These are phyloP conservation scores for Gnaphalium uliginosum DNA, from an alignment of 129 eudicot species.

Conservation along the genomic window DNA sequence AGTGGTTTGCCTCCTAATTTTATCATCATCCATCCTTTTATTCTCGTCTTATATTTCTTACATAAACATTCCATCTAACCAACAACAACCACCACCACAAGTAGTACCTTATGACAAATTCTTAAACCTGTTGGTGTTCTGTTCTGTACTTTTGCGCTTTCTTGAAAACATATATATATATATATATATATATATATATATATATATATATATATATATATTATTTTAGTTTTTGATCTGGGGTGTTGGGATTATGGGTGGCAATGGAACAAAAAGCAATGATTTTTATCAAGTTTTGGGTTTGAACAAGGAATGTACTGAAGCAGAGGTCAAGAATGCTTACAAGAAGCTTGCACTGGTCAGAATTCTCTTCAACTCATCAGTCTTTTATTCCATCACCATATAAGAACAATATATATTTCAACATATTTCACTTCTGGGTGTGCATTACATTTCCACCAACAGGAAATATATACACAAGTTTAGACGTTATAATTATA, in stretches of 20 bases:
- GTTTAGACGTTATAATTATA: conserved; percentile 8
- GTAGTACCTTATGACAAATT: neutral
- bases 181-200: no score
- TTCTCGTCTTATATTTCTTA: neutral
- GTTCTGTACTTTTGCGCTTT: neutral
- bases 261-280: conserved; percentile 29
- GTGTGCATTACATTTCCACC: neutral
- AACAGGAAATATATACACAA: neutral
- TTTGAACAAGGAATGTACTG: conserved; percentile 73
- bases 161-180: neutral
- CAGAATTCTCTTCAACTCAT: conserved; percentile 15
- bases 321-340: conserved; percentile 64
- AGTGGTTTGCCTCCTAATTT: neutral
- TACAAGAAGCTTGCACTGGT: conserved; percentile 97
- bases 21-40: conserved; percentile 1
- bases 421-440: neutral
- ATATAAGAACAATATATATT: neutral
- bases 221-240: neutral
- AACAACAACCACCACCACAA: conserved; percentile 2
- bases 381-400: neutral
- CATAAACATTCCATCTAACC: neutral
- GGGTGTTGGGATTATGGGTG: conserved; percentile 46
- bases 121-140: conserved; percentile 14
- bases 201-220: no score
- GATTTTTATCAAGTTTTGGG: conserved; percentile 78